These are phyloP conservation scores for Panicum hallii DNA, from an alignment of 202 grass and related monocot genomes.

Conservation along the genomic window DNA sequence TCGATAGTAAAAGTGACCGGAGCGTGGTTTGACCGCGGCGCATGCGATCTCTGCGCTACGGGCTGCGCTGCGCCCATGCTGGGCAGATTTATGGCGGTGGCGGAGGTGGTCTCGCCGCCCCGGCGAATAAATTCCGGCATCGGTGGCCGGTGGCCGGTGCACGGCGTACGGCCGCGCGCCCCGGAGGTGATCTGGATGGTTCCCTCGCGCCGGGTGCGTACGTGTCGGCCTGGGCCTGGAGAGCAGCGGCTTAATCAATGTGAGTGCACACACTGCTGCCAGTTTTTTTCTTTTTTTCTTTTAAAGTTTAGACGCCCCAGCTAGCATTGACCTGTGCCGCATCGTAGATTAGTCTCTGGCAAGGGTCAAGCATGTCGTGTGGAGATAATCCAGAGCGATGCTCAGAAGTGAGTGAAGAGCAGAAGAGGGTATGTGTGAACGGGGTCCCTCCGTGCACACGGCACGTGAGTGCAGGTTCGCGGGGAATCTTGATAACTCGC, in stretches of 20 bases:
- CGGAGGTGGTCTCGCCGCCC: conserved; percentile 37
- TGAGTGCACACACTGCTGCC: too few species aligned
- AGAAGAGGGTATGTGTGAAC: conserved; percentile 7
- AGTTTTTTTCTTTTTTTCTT: too few species aligned
- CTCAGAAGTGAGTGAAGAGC: neutral
- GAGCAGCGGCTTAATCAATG: neutral
- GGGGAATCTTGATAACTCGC: neutral
- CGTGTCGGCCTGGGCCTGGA: conserved; percentile 11
- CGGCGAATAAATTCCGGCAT: conserved; percentile 44
- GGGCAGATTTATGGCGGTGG: conserved; percentile 35
- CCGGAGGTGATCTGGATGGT: conserved; percentile 47
- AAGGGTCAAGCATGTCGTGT: conserved; percentile 2
- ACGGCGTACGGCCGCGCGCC: conserved; percentile 18
- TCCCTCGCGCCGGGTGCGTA: neutral
- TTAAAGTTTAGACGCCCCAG: neutral
- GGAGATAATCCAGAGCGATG: neutral
- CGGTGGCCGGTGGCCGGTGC: conserved; percentile 41
- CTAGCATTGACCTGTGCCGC: neutral
- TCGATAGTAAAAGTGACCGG: conserved; percentile 26
- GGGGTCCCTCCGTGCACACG: conserved; percentile 3
- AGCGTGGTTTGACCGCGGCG: neutral
- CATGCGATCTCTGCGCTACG: neutral
- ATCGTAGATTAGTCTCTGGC: neutral
- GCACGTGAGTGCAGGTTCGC: conserved; percentile 36
- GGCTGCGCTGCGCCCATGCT: neutral